phyloP scores from a whole-genome alignment of 2,329 filamentous ascomycete genomes.

The Phialocephala sp. region DNA sequence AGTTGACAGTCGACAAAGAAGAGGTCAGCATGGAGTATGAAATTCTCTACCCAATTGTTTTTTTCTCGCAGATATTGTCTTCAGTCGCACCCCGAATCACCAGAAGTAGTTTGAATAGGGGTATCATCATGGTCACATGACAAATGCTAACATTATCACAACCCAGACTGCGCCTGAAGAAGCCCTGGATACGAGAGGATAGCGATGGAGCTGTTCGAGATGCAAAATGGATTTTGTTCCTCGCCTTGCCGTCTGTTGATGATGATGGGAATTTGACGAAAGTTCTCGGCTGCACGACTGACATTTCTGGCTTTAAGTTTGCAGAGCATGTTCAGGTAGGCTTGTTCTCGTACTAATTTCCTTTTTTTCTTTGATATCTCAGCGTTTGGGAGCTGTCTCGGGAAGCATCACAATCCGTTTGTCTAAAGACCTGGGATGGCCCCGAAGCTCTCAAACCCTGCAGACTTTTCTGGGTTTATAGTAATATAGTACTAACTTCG shows the following conservation, averaged over 20 bases:
- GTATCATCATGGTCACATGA: neutral
- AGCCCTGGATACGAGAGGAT: conserved; percentile 61
- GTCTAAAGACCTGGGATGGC: no score
- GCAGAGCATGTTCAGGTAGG: conserved; percentile 66
- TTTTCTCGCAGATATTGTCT: neutral
- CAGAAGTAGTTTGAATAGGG: neutral
- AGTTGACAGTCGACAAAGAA: conserved; percentile 65
- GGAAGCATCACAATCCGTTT: no score
- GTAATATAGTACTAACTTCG: no score
- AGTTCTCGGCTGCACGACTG: conserved; percentile 72
- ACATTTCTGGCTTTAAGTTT: conserved; percentile 84
- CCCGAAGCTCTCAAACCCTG: no score
- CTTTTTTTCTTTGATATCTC: no score
- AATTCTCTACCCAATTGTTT: neutral
- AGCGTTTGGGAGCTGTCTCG: no score
- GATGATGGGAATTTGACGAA: conserved; percentile 68
- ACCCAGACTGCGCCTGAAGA: conserved; percentile 50
- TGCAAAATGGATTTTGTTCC: conserved; percentile 70
- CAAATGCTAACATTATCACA: neutral
- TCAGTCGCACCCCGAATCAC: neutral
- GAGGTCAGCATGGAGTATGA: conserved; percentile 72
- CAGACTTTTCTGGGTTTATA: no score
- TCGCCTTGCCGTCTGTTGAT: conserved; percentile 67
- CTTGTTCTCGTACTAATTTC: no score
- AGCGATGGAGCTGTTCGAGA: conserved; percentile 64